phyloP scores from a whole-genome alignment of 805 yeast genomes.

The Pichia heedii region DNA sequence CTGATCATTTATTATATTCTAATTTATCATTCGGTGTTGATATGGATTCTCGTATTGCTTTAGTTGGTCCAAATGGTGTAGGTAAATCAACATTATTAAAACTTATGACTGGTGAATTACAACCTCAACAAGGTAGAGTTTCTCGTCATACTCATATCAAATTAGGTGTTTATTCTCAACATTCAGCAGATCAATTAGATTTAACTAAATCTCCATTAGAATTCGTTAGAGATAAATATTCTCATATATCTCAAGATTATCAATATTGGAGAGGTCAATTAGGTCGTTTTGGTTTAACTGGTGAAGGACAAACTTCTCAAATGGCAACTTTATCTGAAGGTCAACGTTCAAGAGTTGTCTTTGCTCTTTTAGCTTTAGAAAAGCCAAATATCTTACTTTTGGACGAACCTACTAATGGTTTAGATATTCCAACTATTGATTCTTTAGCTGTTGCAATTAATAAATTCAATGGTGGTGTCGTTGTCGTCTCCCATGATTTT shows the following conservation, averaged over 20 bases:
- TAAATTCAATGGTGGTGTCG: conserved; percentile 94
- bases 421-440: conserved; percentile 97
- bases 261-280: conserved; percentile 98
- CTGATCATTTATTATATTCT: conserved; percentile 83
- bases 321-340: conserved; percentile 99
- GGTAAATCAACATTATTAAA: conserved; percentile 95
- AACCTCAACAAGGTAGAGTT: conserved; percentile 89
- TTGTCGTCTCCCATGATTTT: conserved; percentile 98
- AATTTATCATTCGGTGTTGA: conserved; percentile 95
- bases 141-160: conserved; percentile 96
- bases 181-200: conserved; percentile 96
- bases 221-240: conserved; percentile 91
- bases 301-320: conserved; percentile 97
- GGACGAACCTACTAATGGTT: conserved; percentile 99
- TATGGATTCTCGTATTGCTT: conserved; percentile 97
- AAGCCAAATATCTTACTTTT: conserved; percentile 87
- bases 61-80: conserved; percentile 98
- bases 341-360: conserved; percentile 98
- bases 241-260: conserved; percentile 89
- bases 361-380: conserved; percentile 91
- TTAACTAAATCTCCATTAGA: conserved; percentile 92
- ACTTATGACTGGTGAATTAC: conserved; percentile 90
- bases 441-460: conserved; percentile 95
- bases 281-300: conserved; percentile 97
- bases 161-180: conserved; percentile 98